Evolutionary conservation across 2,329 filamentous ascomycete genomes (phyloP).

Genomic region (Pyrenophora tritici-repentis): DNA sequence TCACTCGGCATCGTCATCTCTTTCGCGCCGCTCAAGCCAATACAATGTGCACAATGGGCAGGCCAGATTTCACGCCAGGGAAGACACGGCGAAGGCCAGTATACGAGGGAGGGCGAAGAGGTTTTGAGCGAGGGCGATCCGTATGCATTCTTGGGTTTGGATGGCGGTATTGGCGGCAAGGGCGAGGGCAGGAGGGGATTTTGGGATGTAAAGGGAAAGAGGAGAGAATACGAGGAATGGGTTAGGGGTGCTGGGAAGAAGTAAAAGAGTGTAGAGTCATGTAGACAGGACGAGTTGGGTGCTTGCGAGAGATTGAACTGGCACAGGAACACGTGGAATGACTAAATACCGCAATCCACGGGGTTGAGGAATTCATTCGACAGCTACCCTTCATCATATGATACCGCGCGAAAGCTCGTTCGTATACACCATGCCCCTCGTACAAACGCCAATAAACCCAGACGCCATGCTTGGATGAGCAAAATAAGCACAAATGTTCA

Average conservation of each 20-base stretch:
- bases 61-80: conserved; percentile 83
- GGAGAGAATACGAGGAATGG: conserved; percentile 85
- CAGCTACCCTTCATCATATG: background rate
- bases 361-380: background rate
- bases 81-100: conserved; percentile 60
- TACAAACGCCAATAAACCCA: conserved; percentile 6
- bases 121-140: conserved; percentile 72
- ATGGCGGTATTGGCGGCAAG: conserved; percentile 59
- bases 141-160: conserved; percentile 65
- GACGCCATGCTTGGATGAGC: conserved; percentile 20
- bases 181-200: conserved; percentile 80
- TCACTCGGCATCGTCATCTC: conserved; percentile 80
- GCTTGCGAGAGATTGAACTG: background rate
- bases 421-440: background rate
- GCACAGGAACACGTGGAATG: background rate
- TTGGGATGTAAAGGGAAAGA: conserved; percentile 82
- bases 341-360: background rate
- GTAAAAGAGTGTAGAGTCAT: background rate
- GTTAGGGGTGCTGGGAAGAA: conserved; percentile 43
- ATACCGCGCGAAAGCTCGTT: background rate
- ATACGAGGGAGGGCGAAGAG: conserved; percentile 68
- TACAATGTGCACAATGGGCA: conserved; percentile 81
- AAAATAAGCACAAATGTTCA: conserved; percentile 2
- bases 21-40: conserved; percentile 79
- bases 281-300: background rate